Evolutionary conservation across 768 basidiomycete species (phyloP).

Genomic region (Termitomyces sp.): DNA sequence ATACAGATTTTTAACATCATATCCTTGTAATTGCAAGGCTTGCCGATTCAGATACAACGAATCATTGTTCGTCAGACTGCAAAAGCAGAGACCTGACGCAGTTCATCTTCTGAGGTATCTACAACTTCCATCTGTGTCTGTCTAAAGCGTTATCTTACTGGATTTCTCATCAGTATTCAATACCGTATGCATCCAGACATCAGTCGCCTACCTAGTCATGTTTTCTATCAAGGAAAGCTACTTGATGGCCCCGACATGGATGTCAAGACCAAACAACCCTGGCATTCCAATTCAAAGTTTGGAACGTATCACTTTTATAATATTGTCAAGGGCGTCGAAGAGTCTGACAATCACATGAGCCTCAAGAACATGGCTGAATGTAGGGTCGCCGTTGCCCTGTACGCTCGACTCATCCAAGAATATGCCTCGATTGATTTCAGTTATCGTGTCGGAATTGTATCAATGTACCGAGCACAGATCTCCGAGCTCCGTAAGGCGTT

Average conservation of each 20-base stretch:
- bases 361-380: conserved; percentile 74
- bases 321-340: conserved; percentile 64
- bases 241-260: conserved; percentile 89
- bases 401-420: conserved; percentile 60
- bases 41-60: conserved; percentile 76
- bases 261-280: conserved; percentile 71
- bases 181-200: conserved; percentile 99
- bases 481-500: conserved; percentile 69
- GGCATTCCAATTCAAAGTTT: conserved; percentile 78
- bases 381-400: conserved; percentile 71
- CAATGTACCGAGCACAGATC: conserved; percentile 94
- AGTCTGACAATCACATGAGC: conserved; percentile 53
- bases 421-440: conserved; percentile 45
- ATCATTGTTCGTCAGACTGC: conserved; percentile 88
- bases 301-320: conserved; percentile 91
- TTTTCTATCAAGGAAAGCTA: conserved; percentile 81
- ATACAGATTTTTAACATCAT: background rate
- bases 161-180: conserved; percentile 65
- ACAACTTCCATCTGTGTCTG: background rate
- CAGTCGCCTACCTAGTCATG: conserved; percentile 77
- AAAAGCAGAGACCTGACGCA: conserved; percentile 71
- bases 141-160: background rate
- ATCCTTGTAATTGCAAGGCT: conserved; percentile 42
- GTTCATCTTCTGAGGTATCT: conserved; percentile 85
- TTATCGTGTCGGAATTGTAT: conserved; percentile 57